phyloP scores from a whole-genome alignment of 306 rosid species.

The Lathyrus aphaca region DNA sequence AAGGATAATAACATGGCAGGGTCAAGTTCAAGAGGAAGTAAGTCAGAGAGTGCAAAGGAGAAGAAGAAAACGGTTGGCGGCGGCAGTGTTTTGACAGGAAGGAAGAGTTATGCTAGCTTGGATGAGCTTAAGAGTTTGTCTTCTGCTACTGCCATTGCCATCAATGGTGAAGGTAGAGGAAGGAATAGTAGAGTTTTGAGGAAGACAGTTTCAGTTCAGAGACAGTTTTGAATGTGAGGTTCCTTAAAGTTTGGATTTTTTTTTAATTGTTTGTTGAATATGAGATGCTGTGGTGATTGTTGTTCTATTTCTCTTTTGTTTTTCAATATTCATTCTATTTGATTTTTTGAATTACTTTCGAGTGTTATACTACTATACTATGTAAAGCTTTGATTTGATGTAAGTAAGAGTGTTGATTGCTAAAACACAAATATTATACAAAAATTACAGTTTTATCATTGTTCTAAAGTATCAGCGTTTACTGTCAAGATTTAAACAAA shows the following conservation, averaged over 20 bases:
- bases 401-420: slow-evolving; percentile 33
- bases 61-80: slow-evolving; percentile 38
- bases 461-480: neutral
- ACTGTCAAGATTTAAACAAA: too few relatives aligned
- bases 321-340: slow-evolving; percentile 29
- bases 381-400: slow-evolving; percentile 41
- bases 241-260: slow-evolving; percentile 27
- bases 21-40: slow-evolving; percentile 71
- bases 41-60: slow-evolving; percentile 72
- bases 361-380: slow-evolving; percentile 25
- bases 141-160: slow-evolving; percentile 60
- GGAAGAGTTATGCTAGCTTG: slow-evolving; percentile 85
- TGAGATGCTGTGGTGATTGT: slow-evolving; percentile 32
- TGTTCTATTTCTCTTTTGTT: slow-evolving; percentile 9
- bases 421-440: slow-evolving; percentile 28
- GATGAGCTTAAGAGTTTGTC: slow-evolving; percentile 76
- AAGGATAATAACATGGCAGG: slow-evolving; percentile 37
- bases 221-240: slow-evolving; percentile 51
- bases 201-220: slow-evolving; percentile 50
- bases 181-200: slow-evolving; percentile 46
- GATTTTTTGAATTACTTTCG: neutral
- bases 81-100: slow-evolving; percentile 44
- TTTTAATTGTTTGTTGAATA: slow-evolving; percentile 30
- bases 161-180: slow-evolving; percentile 67
- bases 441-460: slow-evolving; percentile 28